Evolutionary conservation across 2,329 filamentous ascomycete species (phyloP).

Genomic region (Gaeumannomyces tritici): DNA sequence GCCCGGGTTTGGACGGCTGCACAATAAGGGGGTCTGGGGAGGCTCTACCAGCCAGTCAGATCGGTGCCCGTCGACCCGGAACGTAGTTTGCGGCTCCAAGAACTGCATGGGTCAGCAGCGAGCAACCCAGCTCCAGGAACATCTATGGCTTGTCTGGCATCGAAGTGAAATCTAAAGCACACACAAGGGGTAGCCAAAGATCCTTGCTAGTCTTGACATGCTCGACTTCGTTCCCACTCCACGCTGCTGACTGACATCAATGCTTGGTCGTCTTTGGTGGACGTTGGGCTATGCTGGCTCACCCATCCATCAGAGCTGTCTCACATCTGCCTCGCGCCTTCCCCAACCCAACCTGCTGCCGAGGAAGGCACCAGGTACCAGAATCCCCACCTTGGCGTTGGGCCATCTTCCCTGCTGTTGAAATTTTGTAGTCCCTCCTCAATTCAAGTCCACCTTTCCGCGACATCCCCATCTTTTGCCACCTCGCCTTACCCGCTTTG

Average conservation of each 20-base stretch:
- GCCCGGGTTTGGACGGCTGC: background rate
- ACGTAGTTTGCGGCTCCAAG: background rate
- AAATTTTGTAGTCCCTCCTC: background rate
- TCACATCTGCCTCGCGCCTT: conserved; percentile 1
- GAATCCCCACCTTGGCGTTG: background rate
- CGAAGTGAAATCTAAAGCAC: no score
- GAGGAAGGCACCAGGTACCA: background rate
- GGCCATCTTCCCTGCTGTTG: background rate
- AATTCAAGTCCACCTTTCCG: background rate
- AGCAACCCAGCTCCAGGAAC: background rate
- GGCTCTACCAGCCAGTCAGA: background rate
- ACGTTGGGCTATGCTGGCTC: background rate
- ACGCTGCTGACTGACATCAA: no score
- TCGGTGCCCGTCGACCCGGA: background rate
- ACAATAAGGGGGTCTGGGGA: background rate
- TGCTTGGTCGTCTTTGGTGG: no score
- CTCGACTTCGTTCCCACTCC: no score
- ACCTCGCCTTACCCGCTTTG: background rate
- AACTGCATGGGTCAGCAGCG: background rate
- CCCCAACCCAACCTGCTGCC: background rate
- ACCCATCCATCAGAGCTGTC: background rate
- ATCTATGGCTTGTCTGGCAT: no score
- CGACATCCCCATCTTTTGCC: no score
- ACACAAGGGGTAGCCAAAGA: background rate
- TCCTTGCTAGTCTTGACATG: no score